Conservation (phyloP, 176 grass and related monocot genomes). For the Zoysia pacifica region DNA sequence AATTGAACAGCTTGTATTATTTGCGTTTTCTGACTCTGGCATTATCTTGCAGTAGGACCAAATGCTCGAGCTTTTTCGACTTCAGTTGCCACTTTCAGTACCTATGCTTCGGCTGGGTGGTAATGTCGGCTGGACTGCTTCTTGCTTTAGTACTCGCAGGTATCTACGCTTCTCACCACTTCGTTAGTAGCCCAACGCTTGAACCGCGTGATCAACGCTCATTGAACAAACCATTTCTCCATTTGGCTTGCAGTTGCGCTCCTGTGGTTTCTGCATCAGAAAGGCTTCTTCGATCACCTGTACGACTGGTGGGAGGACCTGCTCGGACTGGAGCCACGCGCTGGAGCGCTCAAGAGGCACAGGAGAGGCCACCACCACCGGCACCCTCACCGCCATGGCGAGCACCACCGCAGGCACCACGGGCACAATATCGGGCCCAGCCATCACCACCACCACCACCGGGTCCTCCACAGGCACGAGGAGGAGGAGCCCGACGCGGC, state of each 20-base stretch:
- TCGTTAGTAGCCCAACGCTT: not conserved
- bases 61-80: slow-evolving; percentile 70
- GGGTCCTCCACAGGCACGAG: slow-evolving; percentile 34
- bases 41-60: slow-evolving; percentile 46
- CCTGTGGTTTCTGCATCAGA: slow-evolving; percentile 71
- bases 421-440: slow-evolving; percentile 3
- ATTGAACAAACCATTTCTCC: not conserved
- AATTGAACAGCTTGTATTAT: not conserved
- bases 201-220: not conserved
- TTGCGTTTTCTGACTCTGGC: slow-evolving; percentile 9
- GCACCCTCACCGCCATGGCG: not conserved
- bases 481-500: not conserved
- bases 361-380: not conserved
- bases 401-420: slow-evolving; percentile 25
- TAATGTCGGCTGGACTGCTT: slow-evolving; percentile 57
- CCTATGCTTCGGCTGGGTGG: slow-evolving; percentile 61
- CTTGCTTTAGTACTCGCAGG: slow-evolving; percentile 48
- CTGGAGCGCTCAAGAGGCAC: slow-evolving; percentile 10
- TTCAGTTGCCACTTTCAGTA: slow-evolving; percentile 74
- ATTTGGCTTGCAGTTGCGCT: slow-evolving; percentile 37
- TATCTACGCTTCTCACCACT: not conserved
- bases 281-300: slow-evolving; percentile 72
- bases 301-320: slow-evolving; percentile 65
- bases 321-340: slow-evolving; percentile 33
- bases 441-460: slow-evolving; percentile 21